A percentile compares a stretch with the other conserved stretches of the same genome.
Evolutionary conservation across 2,329 filamentous ascomycete species (phyloP).

Genomic region (Apiospora pterosperma): DNA sequence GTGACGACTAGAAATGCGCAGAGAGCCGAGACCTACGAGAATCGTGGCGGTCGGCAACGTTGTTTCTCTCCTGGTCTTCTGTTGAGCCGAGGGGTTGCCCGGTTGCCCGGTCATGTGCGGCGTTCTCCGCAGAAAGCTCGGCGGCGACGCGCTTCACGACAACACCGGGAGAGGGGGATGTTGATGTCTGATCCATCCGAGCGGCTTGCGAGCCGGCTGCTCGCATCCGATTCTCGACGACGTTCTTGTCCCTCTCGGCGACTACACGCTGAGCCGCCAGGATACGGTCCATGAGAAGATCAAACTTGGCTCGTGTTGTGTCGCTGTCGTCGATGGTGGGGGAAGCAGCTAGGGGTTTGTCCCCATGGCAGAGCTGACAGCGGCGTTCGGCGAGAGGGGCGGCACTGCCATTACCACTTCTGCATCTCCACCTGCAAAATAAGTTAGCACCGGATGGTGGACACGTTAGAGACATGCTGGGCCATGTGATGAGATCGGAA

Average conservation of each 20-base stretch:
- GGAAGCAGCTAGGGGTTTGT: neutral
- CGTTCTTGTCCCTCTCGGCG: neutral
- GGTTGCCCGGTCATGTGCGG: neutral
- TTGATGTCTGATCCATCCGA: neutral
- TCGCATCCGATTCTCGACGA: constrained; percentile 1
- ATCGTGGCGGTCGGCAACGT: neutral
- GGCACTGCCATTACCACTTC: neutral
- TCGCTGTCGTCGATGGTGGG: neutral
- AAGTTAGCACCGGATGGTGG: neutral
- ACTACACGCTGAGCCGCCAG: neutral
- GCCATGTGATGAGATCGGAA: neutral
- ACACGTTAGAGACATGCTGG: neutral
- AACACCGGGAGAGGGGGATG: neutral
- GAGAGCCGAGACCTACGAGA: neutral
- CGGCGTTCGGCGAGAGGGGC: neutral
- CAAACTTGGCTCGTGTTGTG: neutral
- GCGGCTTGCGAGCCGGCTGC: neutral
- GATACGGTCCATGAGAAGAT: neutral
- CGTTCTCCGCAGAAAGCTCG: neutral
- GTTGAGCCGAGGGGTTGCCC: neutral
- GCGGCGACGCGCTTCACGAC: neutral
- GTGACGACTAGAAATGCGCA: neutral
- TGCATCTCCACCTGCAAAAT: neutral
- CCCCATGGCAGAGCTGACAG: neutral
- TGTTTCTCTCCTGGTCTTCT: neutral